Evolutionary conservation across 1,284 basidiomycete genomes (phyloP).

Genomic region (Tilletia setariae): DNA sequence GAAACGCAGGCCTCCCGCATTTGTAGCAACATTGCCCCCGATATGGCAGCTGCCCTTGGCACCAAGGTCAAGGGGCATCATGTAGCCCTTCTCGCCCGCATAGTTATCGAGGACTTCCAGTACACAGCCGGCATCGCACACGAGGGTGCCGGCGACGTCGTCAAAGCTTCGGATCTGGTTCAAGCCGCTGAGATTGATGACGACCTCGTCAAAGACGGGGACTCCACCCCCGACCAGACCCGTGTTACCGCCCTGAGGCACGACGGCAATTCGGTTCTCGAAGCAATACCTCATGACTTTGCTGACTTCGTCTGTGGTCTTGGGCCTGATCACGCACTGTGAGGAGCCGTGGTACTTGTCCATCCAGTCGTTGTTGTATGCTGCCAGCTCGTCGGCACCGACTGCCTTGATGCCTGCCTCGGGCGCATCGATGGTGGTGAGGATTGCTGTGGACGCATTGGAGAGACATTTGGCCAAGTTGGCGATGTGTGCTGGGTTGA

Average conservation of each 20-base stretch:
- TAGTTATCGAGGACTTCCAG: slow-evolving; percentile 86
- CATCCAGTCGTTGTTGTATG: slow-evolving; percentile 95
- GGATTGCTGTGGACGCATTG: slow-evolving; percentile 55
- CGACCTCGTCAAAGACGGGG: slow-evolving; percentile 81
- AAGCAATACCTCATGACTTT: slow-evolving; percentile 61
- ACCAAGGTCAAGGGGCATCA: slow-evolving; percentile 95
- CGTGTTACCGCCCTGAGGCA: slow-evolving; percentile 98
- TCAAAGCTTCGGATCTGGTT: slow-evolving; percentile 86
- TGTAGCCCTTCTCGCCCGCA: slow-evolving; percentile 81
- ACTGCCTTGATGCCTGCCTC: slow-evolving; percentile 31
- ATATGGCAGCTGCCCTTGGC: slow-evolving; percentile 98
- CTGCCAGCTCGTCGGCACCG: slow-evolving; percentile 66
- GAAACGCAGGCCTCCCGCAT: slow-evolving; percentile 90
- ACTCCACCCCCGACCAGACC: slow-evolving; percentile 95
- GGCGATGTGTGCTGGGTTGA: slow-evolving; percentile 58
- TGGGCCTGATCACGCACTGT: slow-evolving; percentile 82
- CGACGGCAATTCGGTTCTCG: slow-evolving; percentile 61
- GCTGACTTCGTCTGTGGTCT: slow-evolving; percentile 80
- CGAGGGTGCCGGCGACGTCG: slow-evolving; percentile 62
- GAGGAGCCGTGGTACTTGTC: slow-evolving; percentile 84
- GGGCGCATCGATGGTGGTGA: slow-evolving; percentile 55
- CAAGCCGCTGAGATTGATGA: slow-evolving; percentile 79
- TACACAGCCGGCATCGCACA: slow-evolving; percentile 81
- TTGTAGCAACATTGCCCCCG: slow-evolving; percentile 94
- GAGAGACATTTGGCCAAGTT: slow-evolving; percentile 58